Evolutionary conservation across 129 eudicot genomes (phyloP), one percentile per base, ranked within the genome.

Genomic region (Lactuca sativa): DNA sequence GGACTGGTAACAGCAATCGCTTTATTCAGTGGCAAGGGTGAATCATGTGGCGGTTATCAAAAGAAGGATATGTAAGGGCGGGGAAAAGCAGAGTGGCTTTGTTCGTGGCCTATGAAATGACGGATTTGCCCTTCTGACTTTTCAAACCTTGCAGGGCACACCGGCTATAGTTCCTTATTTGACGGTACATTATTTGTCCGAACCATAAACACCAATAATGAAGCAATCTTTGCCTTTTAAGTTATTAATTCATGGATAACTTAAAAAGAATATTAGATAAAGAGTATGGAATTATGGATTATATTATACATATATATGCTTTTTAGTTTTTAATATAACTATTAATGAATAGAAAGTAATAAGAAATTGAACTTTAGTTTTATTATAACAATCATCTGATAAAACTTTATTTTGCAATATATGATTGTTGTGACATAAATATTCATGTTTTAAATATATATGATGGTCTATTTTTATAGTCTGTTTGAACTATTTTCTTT

Each of bases 11-110:
- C 67, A 82, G 77, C 77, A 74, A 67, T 70, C 17, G 49, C 47
- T 67, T 74, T 68, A 71, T 67, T 74, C 53, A 41, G 69, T 58
- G 56, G 74, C 78, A 70, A 64, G 11, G 74, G 56, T 31, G 75
- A 81, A 81, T 83, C 89, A 81, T 84, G 93, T 86, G 93, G 93
- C 81, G 78, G 89, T 87, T 81, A 78, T 81, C 67, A 78, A 86
- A 81, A 74, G 84, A 33, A 52, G 64, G 48, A 51, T 18, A 47
- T 9, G 48, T 54, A 56, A 64, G 14, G 14, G 33, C 16, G 64
- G 17, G 55, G 15, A 54, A 68, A 67, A 62, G 62, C 32, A 59
- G 48, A 9, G 11, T 30, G 13, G 11, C 57, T 63, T 63, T 63
- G 41, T 25, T 36, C 7, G 15, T 47, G 31, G 16, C 0, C 5